Percentiles rank a stretch among this genome's conserved stretches.
Evolutionary conservation across 1,284 basidiomycete species (phyloP).

Genomic region (Gomphus bonarii): DNA sequence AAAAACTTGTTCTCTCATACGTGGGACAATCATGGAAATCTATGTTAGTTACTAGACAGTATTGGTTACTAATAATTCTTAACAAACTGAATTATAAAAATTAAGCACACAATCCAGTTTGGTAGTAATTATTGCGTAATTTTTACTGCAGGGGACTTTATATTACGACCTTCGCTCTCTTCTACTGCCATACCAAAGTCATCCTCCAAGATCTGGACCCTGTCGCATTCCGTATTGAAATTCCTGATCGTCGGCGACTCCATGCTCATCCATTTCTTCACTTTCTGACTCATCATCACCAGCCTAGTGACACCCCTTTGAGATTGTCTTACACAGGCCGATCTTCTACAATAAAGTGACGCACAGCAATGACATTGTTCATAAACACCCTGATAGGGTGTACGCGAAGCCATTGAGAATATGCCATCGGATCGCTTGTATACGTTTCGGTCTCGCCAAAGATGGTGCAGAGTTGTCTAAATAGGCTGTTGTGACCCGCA

Average conservation of each 20-base stretch:
- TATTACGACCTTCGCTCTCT: background rate
- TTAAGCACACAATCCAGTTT: too few species aligned
- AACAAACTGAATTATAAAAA: too few species aligned
- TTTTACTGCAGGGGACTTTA: background rate
- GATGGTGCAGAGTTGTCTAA: conserved; percentile 24
- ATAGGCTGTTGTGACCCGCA: conserved; percentile 6
- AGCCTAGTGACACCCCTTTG: background rate
- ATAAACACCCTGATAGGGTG: conserved; percentile 18
- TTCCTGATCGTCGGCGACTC: background rate
- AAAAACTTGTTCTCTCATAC: too few species aligned
- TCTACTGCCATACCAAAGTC: conserved; percentile 7
- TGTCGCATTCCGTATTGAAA: conserved; percentile 3
- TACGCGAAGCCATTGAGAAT: conserved; percentile 23
- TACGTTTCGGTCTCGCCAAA: conserved; percentile 29
- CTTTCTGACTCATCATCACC: background rate
- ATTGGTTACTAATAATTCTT: too few species aligned
- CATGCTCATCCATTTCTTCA: background rate
- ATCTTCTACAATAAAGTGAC: conserved; percentile 8
- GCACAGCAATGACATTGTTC: conserved; percentile 21
- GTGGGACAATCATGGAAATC: too few species aligned
- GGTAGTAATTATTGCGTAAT: too few species aligned
- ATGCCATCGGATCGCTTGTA: conserved; percentile 20
- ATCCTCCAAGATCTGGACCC: conserved; percentile 4
- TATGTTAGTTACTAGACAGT: too few species aligned
- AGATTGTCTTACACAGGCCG: conserved; percentile 15